These are phyloP conservation scores for Cercospora sp. DNA, from an alignment of 2,329 filamentous ascomycete genomes.

Conservation along the genomic window DNA sequence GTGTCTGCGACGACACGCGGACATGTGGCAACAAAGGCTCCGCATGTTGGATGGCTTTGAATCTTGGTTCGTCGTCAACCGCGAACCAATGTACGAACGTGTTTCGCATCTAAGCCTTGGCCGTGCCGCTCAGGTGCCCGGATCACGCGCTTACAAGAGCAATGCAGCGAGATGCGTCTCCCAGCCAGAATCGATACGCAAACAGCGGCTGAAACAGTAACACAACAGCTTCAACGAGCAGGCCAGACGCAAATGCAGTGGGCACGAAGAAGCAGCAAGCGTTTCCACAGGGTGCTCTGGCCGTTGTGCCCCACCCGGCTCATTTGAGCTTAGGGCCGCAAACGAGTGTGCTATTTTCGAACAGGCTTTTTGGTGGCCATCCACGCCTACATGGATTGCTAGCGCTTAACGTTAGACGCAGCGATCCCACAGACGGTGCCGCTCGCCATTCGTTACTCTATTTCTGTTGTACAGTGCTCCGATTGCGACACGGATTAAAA, in stretches of 20 bases:
- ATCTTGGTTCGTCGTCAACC: slow-evolving; percentile 1
- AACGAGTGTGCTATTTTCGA: slow-evolving; percentile 12
- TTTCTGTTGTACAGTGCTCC: slow-evolving; percentile 16
- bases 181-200: neutral
- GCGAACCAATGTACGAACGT: neutral
- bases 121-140: slow-evolving; percentile 1
- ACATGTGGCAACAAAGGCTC: slow-evolving; percentile 1
- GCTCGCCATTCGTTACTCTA: slow-evolving; percentile 15
- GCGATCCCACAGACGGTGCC: slow-evolving; percentile 13
- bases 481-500: slow-evolving; percentile 8
- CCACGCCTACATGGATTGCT: slow-evolving; percentile 14
- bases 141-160: neutral
- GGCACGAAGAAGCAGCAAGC: neutral
- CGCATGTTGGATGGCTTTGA: slow-evolving; percentile 1
- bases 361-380: slow-evolving; percentile 10
- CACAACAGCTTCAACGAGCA: slow-evolving; percentile 1
- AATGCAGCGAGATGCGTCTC: neutral
- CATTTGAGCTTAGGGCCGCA: slow-evolving; percentile 1
- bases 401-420: slow-evolving; percentile 13
- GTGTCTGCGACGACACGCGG: slow-evolving; percentile 3
- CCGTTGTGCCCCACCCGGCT: slow-evolving; percentile 13
- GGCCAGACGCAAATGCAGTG: neutral
- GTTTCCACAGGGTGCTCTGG: slow-evolving; percentile 6
- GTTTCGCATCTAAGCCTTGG: slow-evolving; percentile 11
- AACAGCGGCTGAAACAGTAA: slow-evolving; percentile 6